Evolutionary conservation across 2,329 filamentous ascomycete genomes (phyloP).

Genomic region (Aaosphaeria pasadenensis): DNA sequence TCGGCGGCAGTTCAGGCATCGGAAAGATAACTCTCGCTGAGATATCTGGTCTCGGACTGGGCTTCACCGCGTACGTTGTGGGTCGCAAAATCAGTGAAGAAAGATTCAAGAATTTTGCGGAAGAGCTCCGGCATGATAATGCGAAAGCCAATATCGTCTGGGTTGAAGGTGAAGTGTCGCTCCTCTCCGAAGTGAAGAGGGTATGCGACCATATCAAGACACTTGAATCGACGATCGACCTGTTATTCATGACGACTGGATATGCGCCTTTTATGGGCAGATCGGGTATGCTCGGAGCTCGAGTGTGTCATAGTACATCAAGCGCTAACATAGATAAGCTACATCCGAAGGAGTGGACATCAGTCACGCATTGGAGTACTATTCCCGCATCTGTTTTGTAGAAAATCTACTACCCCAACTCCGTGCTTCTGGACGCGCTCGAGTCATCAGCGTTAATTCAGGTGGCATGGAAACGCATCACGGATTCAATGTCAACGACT

Average conservation of each 20-base stretch:
- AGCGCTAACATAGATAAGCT: conserved; percentile 1
- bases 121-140: conserved; percentile 37
- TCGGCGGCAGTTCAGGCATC: conserved; percentile 48
- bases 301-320: not conserved
- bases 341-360: conserved; percentile 43
- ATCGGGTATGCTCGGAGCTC: conserved; percentile 19
- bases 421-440: conserved; percentile 2
- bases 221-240: conserved; percentile 40
- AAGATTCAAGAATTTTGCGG: conserved; percentile 30
- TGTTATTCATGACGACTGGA: conserved; percentile 46
- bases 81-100: conserved; percentile 40
- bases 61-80: conserved; percentile 43
- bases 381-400: conserved; percentile 44
- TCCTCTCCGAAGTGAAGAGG: conserved; percentile 42
- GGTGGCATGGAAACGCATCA: conserved; percentile 30
- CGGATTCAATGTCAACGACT: conserved; percentile 31
- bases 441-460: conserved; percentile 35
- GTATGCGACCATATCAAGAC: conserved; percentile 39
- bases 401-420: conserved; percentile 43
- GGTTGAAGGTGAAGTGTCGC: conserved; percentile 44
- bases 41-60: conserved; percentile 34
- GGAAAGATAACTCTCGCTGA: conserved; percentile 41
- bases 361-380: conserved; percentile 41
- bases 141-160: conserved; percentile 43
- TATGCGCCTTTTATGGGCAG: conserved; percentile 42